Evolutionary conservation across 2,329 filamentous ascomycete genomes (phyloP), one percentile per base, ranked within the genome.

Genomic region (Allantophomopsis lycopodina): DNA sequence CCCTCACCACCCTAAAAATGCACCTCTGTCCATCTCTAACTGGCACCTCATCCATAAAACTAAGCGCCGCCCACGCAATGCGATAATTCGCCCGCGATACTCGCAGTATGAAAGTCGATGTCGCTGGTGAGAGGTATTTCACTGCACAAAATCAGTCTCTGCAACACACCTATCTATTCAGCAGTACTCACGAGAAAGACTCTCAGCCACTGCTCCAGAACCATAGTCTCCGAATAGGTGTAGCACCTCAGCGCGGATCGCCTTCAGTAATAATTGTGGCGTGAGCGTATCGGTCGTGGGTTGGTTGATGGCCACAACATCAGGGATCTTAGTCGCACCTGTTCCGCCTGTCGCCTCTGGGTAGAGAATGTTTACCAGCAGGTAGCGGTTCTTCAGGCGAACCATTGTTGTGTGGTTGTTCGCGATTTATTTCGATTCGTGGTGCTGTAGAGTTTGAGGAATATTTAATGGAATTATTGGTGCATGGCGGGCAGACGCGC

Each of bases 351-450:
- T 46, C 11, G 73, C 64, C 6, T 76, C 69, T 0, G 88, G 86
- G 53, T 95, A 95, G 36, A 96, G 69, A 48, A 96, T 87, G 56
- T 94, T 85, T 45, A 96, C 76, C n/a, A 96, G 76, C 14, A 98
- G 73, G 59, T 98, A 98, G 52, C 91, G 80, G 60, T 94, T 83
- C 62, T 98, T 98, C 50, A 96, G 76, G 55, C 91, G 85, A 44
- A 98, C 91, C 91, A 98, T 95, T 37, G 34, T 62, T 37, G 35
- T 28, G 23, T 8, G 23, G 10, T 8, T 28, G 11, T 8, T 8
- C 23, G 23, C 23, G 23, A 8, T 8, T 8, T 28, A 12, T 12
- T 10, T 4, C 23, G 23, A 21, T 28, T 28, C 10, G 23, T 12
- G 23, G 23, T 28, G 23, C 23, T 28, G 23, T 28, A 8, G 23